These are phyloP conservation scores for Aulographum hederae DNA, from an alignment of 2,329 filamentous ascomycete species.

Conservation along the genomic window DNA sequence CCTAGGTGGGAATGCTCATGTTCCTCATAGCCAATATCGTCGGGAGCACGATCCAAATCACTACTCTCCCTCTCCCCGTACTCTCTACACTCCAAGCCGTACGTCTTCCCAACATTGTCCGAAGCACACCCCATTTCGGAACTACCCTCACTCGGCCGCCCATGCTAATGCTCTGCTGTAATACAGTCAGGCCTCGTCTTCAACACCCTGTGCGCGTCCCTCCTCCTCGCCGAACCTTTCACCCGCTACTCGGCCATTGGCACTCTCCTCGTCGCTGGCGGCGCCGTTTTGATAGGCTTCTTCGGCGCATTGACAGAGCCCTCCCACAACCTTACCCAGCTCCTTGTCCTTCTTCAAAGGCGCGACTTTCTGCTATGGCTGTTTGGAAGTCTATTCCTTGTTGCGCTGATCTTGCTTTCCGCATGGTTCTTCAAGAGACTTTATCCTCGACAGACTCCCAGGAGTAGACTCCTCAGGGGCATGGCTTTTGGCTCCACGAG, in stretches of 20 bases:
- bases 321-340: constrained; percentile 68
- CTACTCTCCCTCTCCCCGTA: constrained; percentile 81
- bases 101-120: constrained; percentile 13
- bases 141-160: too few species aligned
- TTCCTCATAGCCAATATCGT: constrained; percentile 89
- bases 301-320: constrained; percentile 92
- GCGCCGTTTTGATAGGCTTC: constrained; percentile 79
- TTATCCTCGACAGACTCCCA: constrained; percentile 30
- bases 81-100: constrained; percentile 82
- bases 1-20: constrained; percentile 72
- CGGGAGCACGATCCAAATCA: constrained; percentile 93
- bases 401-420: constrained; percentile 44
- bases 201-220: constrained; percentile 91
- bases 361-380: constrained; percentile 79
- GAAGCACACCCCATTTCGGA: too few species aligned
- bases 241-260: constrained; percentile 84
- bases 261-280: constrained; percentile 69
- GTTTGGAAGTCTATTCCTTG: constrained; percentile 56
- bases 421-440: constrained; percentile 18
- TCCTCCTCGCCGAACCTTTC: constrained; percentile 86
- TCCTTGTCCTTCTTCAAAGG: constrained; percentile 57
- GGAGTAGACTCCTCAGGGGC: constrained; percentile 59
- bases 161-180: too few species aligned
- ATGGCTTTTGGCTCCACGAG: constrained; percentile 75
- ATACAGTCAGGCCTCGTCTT: constrained; percentile 80